phyloP scores from a whole-genome alignment of 257 asterid genomes.

The Perilla frutescens region DNA sequence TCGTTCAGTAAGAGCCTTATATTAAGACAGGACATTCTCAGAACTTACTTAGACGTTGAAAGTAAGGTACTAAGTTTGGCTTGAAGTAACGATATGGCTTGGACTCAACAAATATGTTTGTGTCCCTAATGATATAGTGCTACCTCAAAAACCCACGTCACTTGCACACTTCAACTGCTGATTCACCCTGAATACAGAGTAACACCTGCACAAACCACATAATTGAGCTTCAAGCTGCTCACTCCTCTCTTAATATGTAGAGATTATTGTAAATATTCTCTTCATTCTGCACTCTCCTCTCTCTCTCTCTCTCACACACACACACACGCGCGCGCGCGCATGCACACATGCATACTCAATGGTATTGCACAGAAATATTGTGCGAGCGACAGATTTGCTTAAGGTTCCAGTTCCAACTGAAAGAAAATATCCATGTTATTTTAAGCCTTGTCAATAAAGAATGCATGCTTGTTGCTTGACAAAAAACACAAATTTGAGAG shows the following conservation, averaged over 20 bases:
- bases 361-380: conserved; percentile 6
- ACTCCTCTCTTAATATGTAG: conserved; percentile 15
- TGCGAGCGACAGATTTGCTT: conserved; percentile 1
- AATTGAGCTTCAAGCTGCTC: conserved; percentile 26
- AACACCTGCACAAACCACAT: conserved; percentile 32
- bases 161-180: no score
- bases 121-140: neutral
- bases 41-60: neutral
- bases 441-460: neutral
- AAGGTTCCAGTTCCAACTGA: conserved; percentile 11
- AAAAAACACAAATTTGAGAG: neutral
- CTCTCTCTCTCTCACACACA: neutral
- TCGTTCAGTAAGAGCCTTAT: neutral
- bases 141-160: neutral
- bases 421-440: conserved; percentile 17
- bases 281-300: neutral
- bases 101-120: neutral
- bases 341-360: neutral
- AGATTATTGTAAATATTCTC: conserved; percentile 4
- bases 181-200: neutral
- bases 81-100: neutral
- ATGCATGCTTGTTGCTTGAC: neutral
- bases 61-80: conserved; percentile 6
- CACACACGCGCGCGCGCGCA: neutral
- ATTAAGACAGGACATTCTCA: neutral